A percentile compares a stretch with the other conserved stretches of the same genome.
Evolutionary conservation across 495 filamentous ascomycete species (phyloP).

Genomic region (Hypoxylon intermedium): DNA sequence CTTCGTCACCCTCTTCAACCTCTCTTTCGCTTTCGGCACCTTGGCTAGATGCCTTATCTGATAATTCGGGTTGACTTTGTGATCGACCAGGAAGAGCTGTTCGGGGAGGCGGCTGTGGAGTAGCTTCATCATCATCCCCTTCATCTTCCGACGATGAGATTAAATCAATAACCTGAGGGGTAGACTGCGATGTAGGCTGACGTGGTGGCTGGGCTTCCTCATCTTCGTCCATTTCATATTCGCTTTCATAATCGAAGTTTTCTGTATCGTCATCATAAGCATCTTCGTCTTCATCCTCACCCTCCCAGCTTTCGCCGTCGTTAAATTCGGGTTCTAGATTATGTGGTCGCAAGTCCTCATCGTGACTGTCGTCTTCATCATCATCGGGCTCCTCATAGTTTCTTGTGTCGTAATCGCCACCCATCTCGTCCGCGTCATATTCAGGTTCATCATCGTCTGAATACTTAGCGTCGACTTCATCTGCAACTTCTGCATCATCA

Average conservation of each 20-base stretch:
- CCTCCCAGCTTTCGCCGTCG: slow-evolving; percentile 41
- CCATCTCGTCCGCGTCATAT: slow-evolving; percentile 44
- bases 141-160: slow-evolving; percentile 52
- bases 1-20: slow-evolving; percentile 12
- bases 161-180: slow-evolving; percentile 47
- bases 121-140: slow-evolving; percentile 29
- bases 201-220: slow-evolving; percentile 10
- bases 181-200: slow-evolving; percentile 18
- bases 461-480: slow-evolving; percentile 38
- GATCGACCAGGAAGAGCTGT: not conserved
- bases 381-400: slow-evolving; percentile 43
- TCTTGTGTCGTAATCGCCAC: slow-evolving; percentile 40
- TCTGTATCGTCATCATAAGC: slow-evolving; percentile 41
- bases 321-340: slow-evolving; percentile 37
- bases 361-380: slow-evolving; percentile 48
- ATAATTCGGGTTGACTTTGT: not conserved
- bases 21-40: slow-evolving; percentile 7
- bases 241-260: slow-evolving; percentile 30
- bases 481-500: slow-evolving; percentile 37
- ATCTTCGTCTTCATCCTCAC: slow-evolving; percentile 40
- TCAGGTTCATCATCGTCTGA: slow-evolving; percentile 50
- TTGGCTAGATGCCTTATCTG: not conserved
- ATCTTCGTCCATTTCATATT: slow-evolving; percentile 31
- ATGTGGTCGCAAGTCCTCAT: slow-evolving; percentile 38
- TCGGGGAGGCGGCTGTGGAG: not conserved